Base-by-base conservation (phyloP, 1,284 basidiomycete species). In the Coniferiporia sulphurascens region DNA sequence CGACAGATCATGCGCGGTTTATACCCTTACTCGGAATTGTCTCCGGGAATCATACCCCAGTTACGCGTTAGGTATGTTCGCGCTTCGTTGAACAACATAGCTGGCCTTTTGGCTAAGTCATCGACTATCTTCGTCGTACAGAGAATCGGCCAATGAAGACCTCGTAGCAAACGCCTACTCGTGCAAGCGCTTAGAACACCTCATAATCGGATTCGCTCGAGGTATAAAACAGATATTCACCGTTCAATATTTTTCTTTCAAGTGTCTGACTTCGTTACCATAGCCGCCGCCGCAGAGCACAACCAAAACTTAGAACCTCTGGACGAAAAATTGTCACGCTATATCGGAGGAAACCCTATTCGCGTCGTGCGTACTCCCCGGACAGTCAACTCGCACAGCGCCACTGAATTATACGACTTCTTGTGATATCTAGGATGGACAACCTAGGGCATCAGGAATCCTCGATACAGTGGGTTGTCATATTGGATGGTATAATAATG, bases 401-500 rank as follows among this genome's bases (percentile, higher is more conserved):
- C 17, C 27, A 21, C 21, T 34, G 44, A 10, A 32, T 44, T 15
- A 22, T 19, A 32, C 44, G 44, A 13, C 27, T 46, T 41, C 48
- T 41, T 13, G 44, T 51, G 44, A 34, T 57, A 53, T 38, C 12
- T 35, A 71, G 70, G 89, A 93, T 63, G 89, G 89, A 0, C 85
- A 82, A 65, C 91, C 91, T 3, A 75, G 89, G 60, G 85, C 87
- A 5, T 89, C 85, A 15, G 91, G 90, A 4, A 78, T 93, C n/a
- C 73, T 93, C 63, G 91, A 93, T 69, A 92, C 90, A 0, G 85
- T 87, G 60, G 51, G 79, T 66, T 38, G 3, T 6, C 21, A 8
- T 15, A 9, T n/a, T 43, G 5, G 27, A 5, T 27, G 27, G 27
- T 27, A 5, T 27, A 27, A 15, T 41, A 4, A 2, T 8, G 38